These are phyloP conservation scores for Pseudonitzschia delicatissima DNA, from an alignment of 108 stramenopile genomes.

Conservation along the genomic window DNA sequence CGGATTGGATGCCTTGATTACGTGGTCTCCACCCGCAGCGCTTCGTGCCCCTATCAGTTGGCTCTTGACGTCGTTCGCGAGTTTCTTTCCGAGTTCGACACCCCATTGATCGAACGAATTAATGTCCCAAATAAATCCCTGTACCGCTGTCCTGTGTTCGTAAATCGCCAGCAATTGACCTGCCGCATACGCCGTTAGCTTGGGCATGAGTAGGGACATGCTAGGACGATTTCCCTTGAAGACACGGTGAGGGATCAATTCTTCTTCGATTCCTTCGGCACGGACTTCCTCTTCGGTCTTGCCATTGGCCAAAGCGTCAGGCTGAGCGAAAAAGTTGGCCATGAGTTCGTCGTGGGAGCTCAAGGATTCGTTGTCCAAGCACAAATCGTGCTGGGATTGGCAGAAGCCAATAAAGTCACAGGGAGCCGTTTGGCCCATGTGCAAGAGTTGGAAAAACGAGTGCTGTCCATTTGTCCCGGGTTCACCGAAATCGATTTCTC, in stretches of 20 bases:
- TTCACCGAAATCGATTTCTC: conserved; percentile 98
- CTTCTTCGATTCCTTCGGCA: conserved; percentile 87
- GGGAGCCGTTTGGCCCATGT: conserved; percentile 96
- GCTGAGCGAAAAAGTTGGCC: conserved; percentile 99
- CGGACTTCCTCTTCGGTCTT: conserved; percentile 90
- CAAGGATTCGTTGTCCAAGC: conserved; percentile 87
- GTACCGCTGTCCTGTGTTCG: conserved; percentile 98
- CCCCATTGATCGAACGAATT: conserved; percentile 99
- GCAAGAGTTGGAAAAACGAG: conserved; percentile 98
- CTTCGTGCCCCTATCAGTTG: conserved; percentile 67
- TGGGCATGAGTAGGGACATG: conserved; percentile 90
- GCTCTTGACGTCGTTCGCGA: conserved; percentile 86
- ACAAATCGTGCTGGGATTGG: conserved; percentile 79
- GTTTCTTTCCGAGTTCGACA: conserved; percentile 98
- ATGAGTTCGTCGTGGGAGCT: conserved; percentile 99
- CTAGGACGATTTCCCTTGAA: conserved; percentile 98
- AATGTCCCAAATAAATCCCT: conserved; percentile 99
- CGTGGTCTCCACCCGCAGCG: conserved; percentile 21
- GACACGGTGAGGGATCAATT: conserved; percentile 86
- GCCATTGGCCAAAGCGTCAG: conserved; percentile 96
- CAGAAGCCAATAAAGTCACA: conserved; percentile 96
- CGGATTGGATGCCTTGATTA: conserved; percentile 60
- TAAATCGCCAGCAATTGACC: conserved; percentile 96
- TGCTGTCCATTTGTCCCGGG: conserved; percentile 99
- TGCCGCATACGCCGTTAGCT: conserved; percentile 90